Base-by-base conservation (phyloP, 805 yeast species). In the Kluyveromyces nonfermentans region DNA sequence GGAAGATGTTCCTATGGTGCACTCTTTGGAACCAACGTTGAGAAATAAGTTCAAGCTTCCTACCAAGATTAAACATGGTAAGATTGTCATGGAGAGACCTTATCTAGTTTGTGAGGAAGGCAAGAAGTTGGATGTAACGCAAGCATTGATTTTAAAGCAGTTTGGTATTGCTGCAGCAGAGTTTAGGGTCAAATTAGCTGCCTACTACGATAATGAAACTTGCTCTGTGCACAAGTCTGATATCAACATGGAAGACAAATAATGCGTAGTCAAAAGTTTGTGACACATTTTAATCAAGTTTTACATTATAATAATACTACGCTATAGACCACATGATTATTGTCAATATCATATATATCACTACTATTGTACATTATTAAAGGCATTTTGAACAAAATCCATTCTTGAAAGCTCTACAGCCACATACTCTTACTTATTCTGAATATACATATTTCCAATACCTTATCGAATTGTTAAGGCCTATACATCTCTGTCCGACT, bases 1-100 rank as follows among this genome's bases (percentile, higher is more conserved):
- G 60, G 97, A 93, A 51, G 99, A 93, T 64, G 88, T 93, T 17
- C 96, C 97, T 54, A 81, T 93, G 85, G 82, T 94, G 10, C 98
- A 93, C 63, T 87, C 97, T 5, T 74, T 94, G 68, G 98, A 93
- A 67, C 86, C 88, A 57, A 86, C 95, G 34, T 66, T 93, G 59
- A 83, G 98, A 72, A 85, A 80, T 65, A 84, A 84, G 61, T 80
- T 80, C 53, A 89, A 90, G 61, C 77, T 93, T 54, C 97, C 98
- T 54, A 89, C 97, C 4, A 82, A 79, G 60, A 84, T 93, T 52
- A 84, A 83, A 59, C 74, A 80, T 42, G 99, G 99, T 63, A 90
- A 90, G 63, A 82, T 93, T 52, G 72, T 75, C 46, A 69, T 93
- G 40, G 78, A 77, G 17, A 78, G 78, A 52, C 93, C 93, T 34